phyloP scores from a whole-genome alignment of 2,329 filamentous ascomycete species.

The Graphiopsis chlorocephala region DNA sequence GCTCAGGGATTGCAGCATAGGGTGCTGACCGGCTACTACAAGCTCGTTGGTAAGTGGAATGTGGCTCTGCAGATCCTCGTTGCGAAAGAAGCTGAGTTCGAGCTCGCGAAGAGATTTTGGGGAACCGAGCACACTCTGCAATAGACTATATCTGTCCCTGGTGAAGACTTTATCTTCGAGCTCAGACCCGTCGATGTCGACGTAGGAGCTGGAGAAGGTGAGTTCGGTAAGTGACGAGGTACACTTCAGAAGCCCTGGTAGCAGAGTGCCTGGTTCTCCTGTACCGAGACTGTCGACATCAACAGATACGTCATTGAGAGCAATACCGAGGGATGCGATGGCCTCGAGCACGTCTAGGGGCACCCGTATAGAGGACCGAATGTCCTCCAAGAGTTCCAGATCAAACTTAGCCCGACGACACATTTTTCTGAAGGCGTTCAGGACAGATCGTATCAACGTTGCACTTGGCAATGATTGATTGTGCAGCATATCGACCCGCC shows the following conservation, averaged over 20 bases:
- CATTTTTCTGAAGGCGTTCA: not conserved
- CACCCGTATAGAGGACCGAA: not conserved
- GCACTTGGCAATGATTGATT: not conserved
- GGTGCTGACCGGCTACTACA: not conserved
- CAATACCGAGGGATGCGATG: not conserved
- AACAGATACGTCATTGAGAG: not conserved
- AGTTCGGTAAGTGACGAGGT: not conserved
- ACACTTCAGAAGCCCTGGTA: not conserved
- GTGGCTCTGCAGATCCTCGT: not conserved
- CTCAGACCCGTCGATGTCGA: not conserved
- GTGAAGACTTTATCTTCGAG: not conserved
- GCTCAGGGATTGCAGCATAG: not conserved
- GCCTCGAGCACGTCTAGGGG: not conserved
- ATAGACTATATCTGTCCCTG: not conserved
- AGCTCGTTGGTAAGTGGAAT: not conserved
- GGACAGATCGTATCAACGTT: not conserved
- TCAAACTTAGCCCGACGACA: not conserved
- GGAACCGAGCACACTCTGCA: not conserved
- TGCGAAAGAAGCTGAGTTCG: not conserved
- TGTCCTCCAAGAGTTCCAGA: not conserved
- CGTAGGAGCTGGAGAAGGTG: not conserved
- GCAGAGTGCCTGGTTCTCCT: not conserved
- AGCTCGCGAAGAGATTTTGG: not conserved
- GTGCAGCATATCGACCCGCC: not conserved
- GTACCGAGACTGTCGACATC: not conserved